phyloP scores from a whole-genome alignment of 106 monocot genomes.

The Dioscorea alata region DNA sequence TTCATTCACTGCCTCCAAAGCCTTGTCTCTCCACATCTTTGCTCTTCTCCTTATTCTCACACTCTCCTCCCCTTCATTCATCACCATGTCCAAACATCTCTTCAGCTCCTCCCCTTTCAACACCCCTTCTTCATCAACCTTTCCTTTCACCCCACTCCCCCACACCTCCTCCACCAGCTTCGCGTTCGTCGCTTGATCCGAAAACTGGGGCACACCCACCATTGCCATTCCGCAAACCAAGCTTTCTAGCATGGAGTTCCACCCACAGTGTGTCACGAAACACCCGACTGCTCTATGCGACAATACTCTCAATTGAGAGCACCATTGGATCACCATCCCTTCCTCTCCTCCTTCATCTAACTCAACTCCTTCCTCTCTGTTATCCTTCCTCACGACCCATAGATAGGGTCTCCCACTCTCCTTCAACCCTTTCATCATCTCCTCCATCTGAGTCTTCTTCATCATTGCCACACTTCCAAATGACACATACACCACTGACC shows the following conservation, averaged over 20 bases:
- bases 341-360: too few relatives aligned
- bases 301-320: conserved; percentile 27
- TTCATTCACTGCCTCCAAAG: background rate
- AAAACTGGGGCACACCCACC: conserved; percentile 23
- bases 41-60: background rate
- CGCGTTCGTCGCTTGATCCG: conserved; percentile 37
- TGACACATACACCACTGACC: too few relatives aligned
- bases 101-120: background rate
- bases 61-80: conserved; percentile 2
- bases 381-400: too few relatives aligned
- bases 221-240: conserved; percentile 18
- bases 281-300: conserved; percentile 38
- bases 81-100: conserved; percentile 21
- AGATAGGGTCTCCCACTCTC: too few relatives aligned
- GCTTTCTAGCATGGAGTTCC: conserved; percentile 48
- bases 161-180: conserved; percentile 3
- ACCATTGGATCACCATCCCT: too few relatives aligned
- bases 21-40: background rate
- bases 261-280: conserved; percentile 60
- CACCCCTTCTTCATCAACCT: background rate
- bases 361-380: too few relatives aligned
- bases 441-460: too few relatives aligned
- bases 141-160: conserved; percentile 2
- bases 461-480: too few relatives aligned
- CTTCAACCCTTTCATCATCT: too few relatives aligned